phyloP scores from a whole-genome alignment of 768 basidiomycete species.

The Boletus patriciae region DNA sequence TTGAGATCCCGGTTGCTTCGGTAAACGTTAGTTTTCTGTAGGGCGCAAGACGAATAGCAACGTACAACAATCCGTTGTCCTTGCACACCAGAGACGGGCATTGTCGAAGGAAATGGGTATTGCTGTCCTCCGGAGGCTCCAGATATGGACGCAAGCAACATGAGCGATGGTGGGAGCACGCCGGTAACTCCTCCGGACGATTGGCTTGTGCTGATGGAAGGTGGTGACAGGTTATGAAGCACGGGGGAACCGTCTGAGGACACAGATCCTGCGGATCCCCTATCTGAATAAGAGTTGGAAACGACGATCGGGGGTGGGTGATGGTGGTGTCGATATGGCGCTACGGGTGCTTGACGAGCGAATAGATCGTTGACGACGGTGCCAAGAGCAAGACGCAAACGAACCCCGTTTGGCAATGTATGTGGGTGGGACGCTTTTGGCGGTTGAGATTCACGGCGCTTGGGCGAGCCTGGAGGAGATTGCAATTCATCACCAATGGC shows the following conservation, averaged over 20 bases:
- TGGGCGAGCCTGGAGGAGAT: slow-evolving; percentile 54
- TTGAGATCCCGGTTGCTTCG: slow-evolving; percentile 17
- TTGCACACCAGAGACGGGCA: slow-evolving; percentile 4
- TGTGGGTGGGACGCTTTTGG: slow-evolving; percentile 50
- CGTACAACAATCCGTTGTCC: slow-evolving; percentile 17
- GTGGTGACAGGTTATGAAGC: slow-evolving; percentile 22
- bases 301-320: slow-evolving; percentile 38
- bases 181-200: slow-evolving; percentile 19
- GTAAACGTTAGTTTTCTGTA: background rate
- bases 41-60: background rate
- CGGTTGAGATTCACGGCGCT: slow-evolving; percentile 27
- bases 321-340: slow-evolving; percentile 36
- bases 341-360: slow-evolving; percentile 59
- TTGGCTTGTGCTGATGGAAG: slow-evolving; percentile 19
- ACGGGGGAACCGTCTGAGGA: slow-evolving; percentile 27
- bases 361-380: slow-evolving; percentile 83
- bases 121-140: slow-evolving; percentile 12
- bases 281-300: slow-evolving; percentile 27
- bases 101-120: slow-evolving; percentile 3
- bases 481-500: slow-evolving; percentile 49
- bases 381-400: slow-evolving; percentile 70
- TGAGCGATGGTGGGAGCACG: slow-evolving; percentile 32
- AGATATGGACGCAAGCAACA: slow-evolving; percentile 32
- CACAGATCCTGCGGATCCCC: slow-evolving; percentile 21
- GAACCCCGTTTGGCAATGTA: slow-evolving; percentile 75